Conservation (phyloP, 2,329 filamentous ascomycete genomes). For the Sarocladium oryzae region DNA sequence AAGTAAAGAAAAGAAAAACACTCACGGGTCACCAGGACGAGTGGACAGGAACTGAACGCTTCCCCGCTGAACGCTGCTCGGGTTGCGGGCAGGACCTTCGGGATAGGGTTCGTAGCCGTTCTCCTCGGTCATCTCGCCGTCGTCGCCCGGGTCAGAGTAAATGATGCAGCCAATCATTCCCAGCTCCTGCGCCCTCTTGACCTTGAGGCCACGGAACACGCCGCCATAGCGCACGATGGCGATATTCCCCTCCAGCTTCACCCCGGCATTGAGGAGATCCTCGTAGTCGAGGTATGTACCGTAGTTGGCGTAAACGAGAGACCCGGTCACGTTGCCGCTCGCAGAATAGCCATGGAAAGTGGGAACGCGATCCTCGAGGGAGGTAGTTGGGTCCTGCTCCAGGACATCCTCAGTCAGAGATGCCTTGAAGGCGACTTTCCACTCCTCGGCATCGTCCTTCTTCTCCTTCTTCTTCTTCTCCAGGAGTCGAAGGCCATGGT, state of each 20-base stretch:
- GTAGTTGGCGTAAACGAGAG: slow-evolving; percentile 86
- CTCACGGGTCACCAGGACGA: slow-evolving; percentile 61
- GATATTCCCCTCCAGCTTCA: slow-evolving; percentile 70
- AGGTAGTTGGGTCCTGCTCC: slow-evolving; percentile 73
- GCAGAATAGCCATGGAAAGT: slow-evolving; percentile 95
- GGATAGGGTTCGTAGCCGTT: slow-evolving; percentile 71
- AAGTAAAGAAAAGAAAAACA: background rate
- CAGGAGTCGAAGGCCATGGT: slow-evolving; percentile 62
- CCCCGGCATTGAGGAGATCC: slow-evolving; percentile 67
- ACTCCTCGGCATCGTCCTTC: slow-evolving; percentile 29
- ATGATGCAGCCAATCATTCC: slow-evolving; percentile 77
- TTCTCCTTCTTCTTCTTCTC: slow-evolving; percentile 35
- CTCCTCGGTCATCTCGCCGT: slow-evolving; percentile 66
- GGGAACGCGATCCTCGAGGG: slow-evolving; percentile 65
- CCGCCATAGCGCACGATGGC: slow-evolving; percentile 70
- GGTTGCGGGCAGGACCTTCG: slow-evolving; percentile 77
- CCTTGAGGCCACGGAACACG: slow-evolving; percentile 74
- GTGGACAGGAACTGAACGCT: slow-evolving; percentile 76
- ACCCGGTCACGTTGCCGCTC: slow-evolving; percentile 81
- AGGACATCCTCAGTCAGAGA: slow-evolving; percentile 78
- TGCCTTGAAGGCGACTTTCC: slow-evolving; percentile 69
- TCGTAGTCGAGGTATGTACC: slow-evolving; percentile 82
- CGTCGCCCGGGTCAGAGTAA: slow-evolving; percentile 80
- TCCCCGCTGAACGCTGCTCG: slow-evolving; percentile 83
- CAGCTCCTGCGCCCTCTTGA: slow-evolving; percentile 76